A percentile compares a stretch with the other conserved stretches of the same genome.
phyloP scores from a whole-genome alignment of 495 filamentous ascomycete species.

The Penicillium malachiteum region DNA sequence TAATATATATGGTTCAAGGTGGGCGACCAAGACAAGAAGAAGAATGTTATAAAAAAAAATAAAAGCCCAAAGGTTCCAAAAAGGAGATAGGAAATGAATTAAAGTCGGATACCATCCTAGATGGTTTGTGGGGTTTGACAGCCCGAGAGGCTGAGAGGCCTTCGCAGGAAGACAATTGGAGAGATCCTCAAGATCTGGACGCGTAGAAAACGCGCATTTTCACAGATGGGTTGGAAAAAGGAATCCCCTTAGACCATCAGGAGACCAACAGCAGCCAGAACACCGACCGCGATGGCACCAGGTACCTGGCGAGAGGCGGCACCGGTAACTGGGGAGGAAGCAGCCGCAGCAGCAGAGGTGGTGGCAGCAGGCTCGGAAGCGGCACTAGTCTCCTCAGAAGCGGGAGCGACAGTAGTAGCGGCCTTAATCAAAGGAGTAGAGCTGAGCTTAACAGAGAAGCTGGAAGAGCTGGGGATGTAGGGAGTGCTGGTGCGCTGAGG shows the following conservation, averaged over 20 bases:
- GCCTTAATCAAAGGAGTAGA: neutral
- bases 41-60: neutral
- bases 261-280: slow-evolving; percentile 44
- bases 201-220: neutral
- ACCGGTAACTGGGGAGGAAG: slow-evolving; percentile 23
- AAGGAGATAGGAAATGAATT: neutral
- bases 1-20: slow-evolving; percentile 17
- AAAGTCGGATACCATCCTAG: slow-evolving; percentile 4
- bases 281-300: slow-evolving; percentile 37
- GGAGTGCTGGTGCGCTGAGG: slow-evolving; percentile 20
- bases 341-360: slow-evolving; percentile 22
- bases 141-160: neutral
- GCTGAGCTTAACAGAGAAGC: slow-evolving; percentile 2
- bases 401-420: neutral
- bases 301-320: slow-evolving; percentile 34
- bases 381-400: slow-evolving; percentile 17
- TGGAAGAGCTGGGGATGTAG: slow-evolving; percentile 6
- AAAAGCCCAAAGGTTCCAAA: slow-evolving; percentile 8
- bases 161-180: neutral
- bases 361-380: slow-evolving; percentile 5
- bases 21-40: slow-evolving; percentile 2
- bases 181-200: slow-evolving; percentile 16
- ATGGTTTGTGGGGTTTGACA: neutral
- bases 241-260: slow-evolving; percentile 36
- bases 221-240: neutral